A percentile compares a stretch with the other conserved stretches of the same genome.
phyloP scores from a whole-genome alignment of 805 yeast genomes.

The Clavispora asparagi region DNA sequence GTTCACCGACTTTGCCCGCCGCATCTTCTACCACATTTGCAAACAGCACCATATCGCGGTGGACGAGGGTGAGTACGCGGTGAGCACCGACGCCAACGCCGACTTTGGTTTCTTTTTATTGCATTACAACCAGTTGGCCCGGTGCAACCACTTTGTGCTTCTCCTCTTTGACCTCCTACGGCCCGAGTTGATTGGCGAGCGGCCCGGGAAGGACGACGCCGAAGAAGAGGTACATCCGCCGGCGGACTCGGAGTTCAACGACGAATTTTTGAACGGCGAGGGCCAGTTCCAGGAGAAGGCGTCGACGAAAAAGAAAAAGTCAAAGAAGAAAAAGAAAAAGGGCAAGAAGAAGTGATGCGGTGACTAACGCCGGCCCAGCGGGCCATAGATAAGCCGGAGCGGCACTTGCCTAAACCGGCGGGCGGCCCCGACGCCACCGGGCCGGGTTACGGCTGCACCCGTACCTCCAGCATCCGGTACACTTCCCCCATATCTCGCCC shows the following conservation, averaged over 20 bases:
- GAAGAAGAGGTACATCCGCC: conserved; percentile 2
- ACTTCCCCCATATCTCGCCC: background rate
- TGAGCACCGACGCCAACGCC: background rate
- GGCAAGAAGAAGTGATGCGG: conserved; percentile 18
- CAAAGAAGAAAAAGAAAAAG: conserved; percentile 19
- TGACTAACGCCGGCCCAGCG: too few species aligned
- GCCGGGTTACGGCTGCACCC: background rate
- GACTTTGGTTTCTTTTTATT: conserved; percentile 24
- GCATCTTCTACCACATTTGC: background rate
- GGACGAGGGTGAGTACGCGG: background rate
- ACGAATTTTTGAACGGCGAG: conserved; percentile 25
- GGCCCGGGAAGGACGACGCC: conserved; percentile 1
- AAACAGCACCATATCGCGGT: background rate
- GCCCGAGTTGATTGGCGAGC: background rate
- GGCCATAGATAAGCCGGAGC: background rate
- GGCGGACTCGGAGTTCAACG: conserved; percentile 24
- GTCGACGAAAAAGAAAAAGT: conserved; percentile 1
- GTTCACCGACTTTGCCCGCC: background rate
- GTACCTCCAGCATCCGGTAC: background rate
- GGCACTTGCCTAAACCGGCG: background rate
- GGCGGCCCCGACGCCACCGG: background rate
- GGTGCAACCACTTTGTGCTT: conserved; percentile 22
- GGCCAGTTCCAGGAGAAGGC: conserved; percentile 14
- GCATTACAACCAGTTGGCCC: conserved; percentile 24
- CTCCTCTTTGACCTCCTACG: background rate